phyloP scores from a whole-genome alignment of 2,329 filamentous ascomycete species.

The Monilinia laxa region DNA sequence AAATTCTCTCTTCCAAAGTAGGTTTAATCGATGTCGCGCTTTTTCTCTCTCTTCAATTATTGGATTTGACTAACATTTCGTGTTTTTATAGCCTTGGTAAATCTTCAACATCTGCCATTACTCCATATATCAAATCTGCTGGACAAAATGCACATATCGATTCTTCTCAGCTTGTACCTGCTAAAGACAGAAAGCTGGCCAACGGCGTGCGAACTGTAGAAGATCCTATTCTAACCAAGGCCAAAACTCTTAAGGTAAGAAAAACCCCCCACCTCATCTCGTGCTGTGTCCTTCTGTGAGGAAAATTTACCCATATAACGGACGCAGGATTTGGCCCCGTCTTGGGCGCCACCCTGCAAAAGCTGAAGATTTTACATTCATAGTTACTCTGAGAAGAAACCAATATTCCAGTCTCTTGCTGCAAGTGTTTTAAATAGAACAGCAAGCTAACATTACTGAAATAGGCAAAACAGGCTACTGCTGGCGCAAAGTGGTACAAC shows the following conservation, averaged over 20 bases:
- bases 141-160: slow-evolving; percentile 55
- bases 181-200: slow-evolving; percentile 48
- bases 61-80: not conserved
- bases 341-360: slow-evolving; percentile 73
- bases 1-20: slow-evolving; percentile 26
- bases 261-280: slow-evolving; percentile 1
- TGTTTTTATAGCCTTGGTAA: slow-evolving; percentile 17
- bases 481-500: slow-evolving; percentile 83
- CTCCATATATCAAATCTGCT: slow-evolving; percentile 54
- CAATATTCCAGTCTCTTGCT: slow-evolving; percentile 18
- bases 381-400: slow-evolving; percentile 66
- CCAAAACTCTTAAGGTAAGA: slow-evolving; percentile 52
- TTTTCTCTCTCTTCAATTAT: not conserved
- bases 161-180: slow-evolving; percentile 49
- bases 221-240: slow-evolving; percentile 50
- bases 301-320: slow-evolving; percentile 74
- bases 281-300: slow-evolving; percentile 56
- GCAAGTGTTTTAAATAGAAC: slow-evolving; percentile 22
- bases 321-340: slow-evolving; percentile 76
- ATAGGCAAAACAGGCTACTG: slow-evolving; percentile 55
- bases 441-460: slow-evolving; percentile 29
- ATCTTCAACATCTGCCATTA: slow-evolving; percentile 37
- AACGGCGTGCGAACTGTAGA: slow-evolving; percentile 53
- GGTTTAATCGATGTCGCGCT: not conserved
- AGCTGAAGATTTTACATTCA: slow-evolving; percentile 61